Conservation (phyloP, 2,329 filamentous ascomycete species). For the Meredithiella fracta region DNA sequence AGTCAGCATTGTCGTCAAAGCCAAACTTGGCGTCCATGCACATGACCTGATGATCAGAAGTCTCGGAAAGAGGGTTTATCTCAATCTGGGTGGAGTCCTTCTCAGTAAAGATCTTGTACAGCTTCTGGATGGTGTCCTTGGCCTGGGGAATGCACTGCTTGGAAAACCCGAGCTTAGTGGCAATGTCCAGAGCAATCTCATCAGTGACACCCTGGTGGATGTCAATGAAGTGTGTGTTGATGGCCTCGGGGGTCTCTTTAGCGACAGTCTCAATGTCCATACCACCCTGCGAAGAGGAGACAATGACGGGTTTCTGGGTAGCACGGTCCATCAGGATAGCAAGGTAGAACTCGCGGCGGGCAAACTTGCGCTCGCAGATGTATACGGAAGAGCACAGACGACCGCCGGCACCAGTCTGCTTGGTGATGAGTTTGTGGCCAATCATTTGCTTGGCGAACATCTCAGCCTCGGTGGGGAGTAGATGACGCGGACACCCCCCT, state of each 20-base stretch:
- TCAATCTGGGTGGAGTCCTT: slow-evolving; percentile 98
- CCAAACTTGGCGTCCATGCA: slow-evolving; percentile 99
- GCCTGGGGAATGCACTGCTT: slow-evolving; percentile 94
- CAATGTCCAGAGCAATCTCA: slow-evolving; percentile 80
- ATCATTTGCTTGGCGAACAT: slow-evolving; percentile 99
- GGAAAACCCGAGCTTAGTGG: slow-evolving; percentile 86
- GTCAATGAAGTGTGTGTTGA: slow-evolving; percentile 83
- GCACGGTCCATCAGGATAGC: slow-evolving; percentile 95
- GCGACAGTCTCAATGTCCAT: slow-evolving; percentile 99
- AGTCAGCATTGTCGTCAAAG: slow-evolving; percentile 98
- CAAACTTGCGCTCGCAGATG: slow-evolving; percentile 99
- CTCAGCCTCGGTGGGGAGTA: slow-evolving; percentile 91
- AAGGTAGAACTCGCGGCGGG: slow-evolving; percentile 96
- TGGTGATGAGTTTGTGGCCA: slow-evolving; percentile 97
- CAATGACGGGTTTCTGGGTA: slow-evolving; percentile 82
- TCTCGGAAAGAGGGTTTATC: slow-evolving; percentile 98
- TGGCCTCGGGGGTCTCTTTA: slow-evolving; percentile 93
- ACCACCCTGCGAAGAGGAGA: slow-evolving; percentile 93
- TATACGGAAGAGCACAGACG: slow-evolving; percentile 95
- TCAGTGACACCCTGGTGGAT: slow-evolving; percentile 93
- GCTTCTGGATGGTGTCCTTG: slow-evolving; percentile 92
- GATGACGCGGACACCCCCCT: slow-evolving; percentile 95
- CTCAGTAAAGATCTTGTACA: slow-evolving; percentile 97
- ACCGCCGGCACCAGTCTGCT: slow-evolving; percentile 89
- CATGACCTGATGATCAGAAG: slow-evolving; percentile 91